Percentiles rank a stretch among this genome's conserved stretches.
phyloP scores from a whole-genome alignment of 768 basidiomycete species.

The Gloeophyllum trabeum region DNA sequence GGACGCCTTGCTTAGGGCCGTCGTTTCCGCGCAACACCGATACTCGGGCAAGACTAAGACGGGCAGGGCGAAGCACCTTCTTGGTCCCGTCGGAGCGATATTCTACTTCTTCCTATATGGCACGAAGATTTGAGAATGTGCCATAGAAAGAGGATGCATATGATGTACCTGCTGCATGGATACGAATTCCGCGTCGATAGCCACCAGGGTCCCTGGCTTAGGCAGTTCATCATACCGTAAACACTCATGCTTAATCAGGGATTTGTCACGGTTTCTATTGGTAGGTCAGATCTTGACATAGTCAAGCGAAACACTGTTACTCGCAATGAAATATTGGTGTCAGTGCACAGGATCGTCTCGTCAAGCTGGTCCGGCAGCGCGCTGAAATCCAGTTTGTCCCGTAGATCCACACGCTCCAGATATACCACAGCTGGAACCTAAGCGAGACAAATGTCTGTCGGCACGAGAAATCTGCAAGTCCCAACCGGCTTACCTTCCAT shows the following conservation, averaged over 20 bases:
- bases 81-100: conserved; percentile 91
- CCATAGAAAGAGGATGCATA: not conserved
- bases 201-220: conserved; percentile 73
- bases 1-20: conserved; percentile 68
- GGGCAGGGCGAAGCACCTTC: conserved; percentile 83
- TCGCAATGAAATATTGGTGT: conserved; percentile 83
- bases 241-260: conserved; percentile 66
- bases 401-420: conserved; percentile 63
- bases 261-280: conserved; percentile 63
- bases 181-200: conserved; percentile 98
- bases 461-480: not conserved
- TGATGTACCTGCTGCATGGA: conserved; percentile 77
- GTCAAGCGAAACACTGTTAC: conserved; percentile 14
- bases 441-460: not conserved
- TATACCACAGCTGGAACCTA: conserved; percentile 88
- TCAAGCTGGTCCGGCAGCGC: conserved; percentile 59
- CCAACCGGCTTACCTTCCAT: conserved; percentile 70
- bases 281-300: not conserved
- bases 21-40: conserved; percentile 88
- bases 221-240: conserved; percentile 71
- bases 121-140: conserved; percentile 1
- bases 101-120: conserved; percentile 80
- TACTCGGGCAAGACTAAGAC: conserved; percentile 87
- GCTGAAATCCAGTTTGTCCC: conserved; percentile 47
- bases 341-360: conserved; percentile 64